Evolutionary conservation across 176 grass and related monocot species (phyloP), one percentile per base, ranked within the genome.

Genomic region (Oryza longistaminata): DNA sequence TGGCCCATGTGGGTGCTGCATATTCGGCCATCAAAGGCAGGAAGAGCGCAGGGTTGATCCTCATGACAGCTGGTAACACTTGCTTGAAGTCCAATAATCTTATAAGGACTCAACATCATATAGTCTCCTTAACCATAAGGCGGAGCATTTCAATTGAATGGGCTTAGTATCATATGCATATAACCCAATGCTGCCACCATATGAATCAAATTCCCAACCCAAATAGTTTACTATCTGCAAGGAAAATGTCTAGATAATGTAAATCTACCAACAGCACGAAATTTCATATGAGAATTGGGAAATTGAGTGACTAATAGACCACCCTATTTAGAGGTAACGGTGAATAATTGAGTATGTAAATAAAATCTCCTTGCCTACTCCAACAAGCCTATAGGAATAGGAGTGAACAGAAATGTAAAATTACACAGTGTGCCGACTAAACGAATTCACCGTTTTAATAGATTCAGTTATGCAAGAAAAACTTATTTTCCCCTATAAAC

Each of bases 1-100:
- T 90, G 64, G 88, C 93, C 93, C 93, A 95, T 3, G 86, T 77
- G 4, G 88, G 90, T 1, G 93, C 79, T 34, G 93, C 42, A 44
- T 86, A 95, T 50, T 72, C 73, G 71, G 50, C 85, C 71, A 10
- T 44, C 53, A 80, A 64, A 25, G 76, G 84, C 49, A 79, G 68
- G 31, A 87, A 60, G 17, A 83, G 87, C 44, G 79, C 85, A 68
- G 84, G 64, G 76, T 84, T 85, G 89, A 83, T 40, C 70, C 84
- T 92, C 81, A 88, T 90, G 50, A 42, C 35, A 49, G 45, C 60
- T 55, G 50, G 87, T 78, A 53, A 55, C 24, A 67, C 21, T 46
- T 79, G 43, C 68, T 82, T 49, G 50, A 48, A 13, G 62, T 50
- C 49, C 53, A 71, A 81, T 64, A 45, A 37, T 61, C 53, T 85